Evolutionary conservation across 139 green algal genomes (phyloP).

Genomic region (Asterochloris erici): DNA sequence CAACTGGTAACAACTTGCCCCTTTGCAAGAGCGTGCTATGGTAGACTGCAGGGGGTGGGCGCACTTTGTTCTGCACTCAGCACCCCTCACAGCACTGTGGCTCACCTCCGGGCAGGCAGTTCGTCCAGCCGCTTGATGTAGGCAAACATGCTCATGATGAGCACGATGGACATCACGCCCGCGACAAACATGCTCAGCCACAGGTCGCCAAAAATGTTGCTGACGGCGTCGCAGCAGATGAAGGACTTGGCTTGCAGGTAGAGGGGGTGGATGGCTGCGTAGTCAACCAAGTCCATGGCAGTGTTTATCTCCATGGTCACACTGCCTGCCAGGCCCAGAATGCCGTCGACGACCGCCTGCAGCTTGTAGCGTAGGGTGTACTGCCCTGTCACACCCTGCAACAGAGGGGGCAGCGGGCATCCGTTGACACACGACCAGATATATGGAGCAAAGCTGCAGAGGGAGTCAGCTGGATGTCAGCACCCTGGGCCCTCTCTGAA

Average conservation of each 20-base stretch:
- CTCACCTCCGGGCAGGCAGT: not conserved
- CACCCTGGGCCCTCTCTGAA: no score
- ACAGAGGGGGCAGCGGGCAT: not conserved
- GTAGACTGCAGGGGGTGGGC: not conserved
- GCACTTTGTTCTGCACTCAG: not conserved
- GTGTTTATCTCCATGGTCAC: not conserved
- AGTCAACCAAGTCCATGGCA: not conserved
- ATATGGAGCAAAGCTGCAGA: not conserved
- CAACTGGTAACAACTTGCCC: not conserved
- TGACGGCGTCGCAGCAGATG: slow-evolving; percentile 6
- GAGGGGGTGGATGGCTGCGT: slow-evolving; percentile 1
- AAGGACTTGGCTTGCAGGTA: slow-evolving; percentile 6
- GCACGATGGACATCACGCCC: not conserved
- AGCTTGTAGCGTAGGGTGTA: slow-evolving; percentile 19
- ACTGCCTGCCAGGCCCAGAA: not conserved
- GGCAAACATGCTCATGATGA: slow-evolving; percentile 3
- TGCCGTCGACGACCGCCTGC: not conserved
- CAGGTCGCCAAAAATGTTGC: slow-evolving; percentile 1
- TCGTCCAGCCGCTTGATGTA: slow-evolving; percentile 15
- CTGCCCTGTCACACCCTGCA: slow-evolving; percentile 5
- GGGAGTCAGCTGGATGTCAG: not conserved
- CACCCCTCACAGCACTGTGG: not conserved
- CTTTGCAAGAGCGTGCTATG: not conserved
- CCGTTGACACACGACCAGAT: no score
- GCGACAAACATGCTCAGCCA: slow-evolving; percentile 17